A percentile compares a stretch with the other conserved stretches of the same genome.
Evolutionary conservation across 371 early-diverging fungal species (phyloP).

Genomic region (Syncephalastrum racemosum): DNA sequence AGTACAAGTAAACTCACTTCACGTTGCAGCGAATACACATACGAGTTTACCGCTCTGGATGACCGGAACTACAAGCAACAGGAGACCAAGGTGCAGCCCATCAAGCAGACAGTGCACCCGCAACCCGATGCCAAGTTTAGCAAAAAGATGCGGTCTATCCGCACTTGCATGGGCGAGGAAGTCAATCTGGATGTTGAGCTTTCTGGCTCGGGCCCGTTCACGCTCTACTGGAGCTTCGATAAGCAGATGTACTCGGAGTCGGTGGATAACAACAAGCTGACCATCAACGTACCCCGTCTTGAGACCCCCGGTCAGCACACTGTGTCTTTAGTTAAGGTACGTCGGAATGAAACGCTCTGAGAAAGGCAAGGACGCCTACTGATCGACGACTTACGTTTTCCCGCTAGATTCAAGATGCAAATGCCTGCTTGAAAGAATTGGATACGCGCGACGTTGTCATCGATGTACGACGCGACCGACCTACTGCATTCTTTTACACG

Average conservation of each 20-base stretch:
- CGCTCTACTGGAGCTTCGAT: constrained; percentile 33
- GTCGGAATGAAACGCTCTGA: not conserved
- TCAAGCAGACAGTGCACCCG: constrained; percentile 48
- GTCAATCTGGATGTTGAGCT: constrained; percentile 37
- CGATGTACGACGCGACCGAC: constrained; percentile 50
- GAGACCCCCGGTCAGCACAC: constrained; percentile 39
- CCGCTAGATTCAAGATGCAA: constrained; percentile 38
- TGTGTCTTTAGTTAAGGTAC: constrained; percentile 43
- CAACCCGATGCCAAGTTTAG: constrained; percentile 51
- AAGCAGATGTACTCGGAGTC: constrained; percentile 30
- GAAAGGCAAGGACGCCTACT: not conserved
- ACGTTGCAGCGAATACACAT: constrained; percentile 35
- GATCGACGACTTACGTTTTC: not conserved
- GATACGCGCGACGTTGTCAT: constrained; percentile 45
- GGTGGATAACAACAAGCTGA: constrained; percentile 26
- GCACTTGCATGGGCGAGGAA: constrained; percentile 45
- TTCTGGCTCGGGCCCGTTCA: constrained; percentile 41
- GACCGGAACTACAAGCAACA: constrained; percentile 45
- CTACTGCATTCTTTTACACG: constrained; percentile 44
- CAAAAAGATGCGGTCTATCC: constrained; percentile 15
- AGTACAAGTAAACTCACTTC: not conserved
- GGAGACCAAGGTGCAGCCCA: constrained; percentile 21
- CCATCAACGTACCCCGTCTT: constrained; percentile 36
- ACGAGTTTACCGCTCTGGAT: constrained; percentile 37
- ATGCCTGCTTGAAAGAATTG: constrained; percentile 43